These are phyloP conservation scores for Thelephora terrestris DNA, from an alignment of 1,284 basidiomycete species.

Conservation along the genomic window DNA sequence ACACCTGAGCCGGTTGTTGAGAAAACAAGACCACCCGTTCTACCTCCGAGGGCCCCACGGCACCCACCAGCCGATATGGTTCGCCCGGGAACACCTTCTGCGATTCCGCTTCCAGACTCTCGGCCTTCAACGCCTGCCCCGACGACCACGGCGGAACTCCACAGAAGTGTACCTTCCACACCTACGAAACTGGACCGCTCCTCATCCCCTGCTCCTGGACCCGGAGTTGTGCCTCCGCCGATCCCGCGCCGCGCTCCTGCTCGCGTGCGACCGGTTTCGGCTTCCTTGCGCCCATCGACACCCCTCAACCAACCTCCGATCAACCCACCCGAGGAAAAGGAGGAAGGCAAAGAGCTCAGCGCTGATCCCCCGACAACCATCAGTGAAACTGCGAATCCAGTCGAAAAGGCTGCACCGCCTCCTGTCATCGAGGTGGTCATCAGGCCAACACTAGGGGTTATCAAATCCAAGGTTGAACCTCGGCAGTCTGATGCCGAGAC, in stretches of 20 bases:
- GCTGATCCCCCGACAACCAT: too few relatives aligned
- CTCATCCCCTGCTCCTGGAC: slow-evolving; percentile 14
- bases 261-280: slow-evolving; percentile 20
- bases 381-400: too few relatives aligned
- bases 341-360: not conserved
- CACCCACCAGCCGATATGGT: slow-evolving; percentile 15
- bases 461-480: too few relatives aligned
- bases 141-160: slow-evolving; percentile 2
- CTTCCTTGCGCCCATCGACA: not conserved
- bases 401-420: too few relatives aligned
- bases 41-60: slow-evolving; percentile 19
- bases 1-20: too few relatives aligned
- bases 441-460: too few relatives aligned
- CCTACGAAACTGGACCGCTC: slow-evolving; percentile 9
- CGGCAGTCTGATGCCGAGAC: too few relatives aligned
- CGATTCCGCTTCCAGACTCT: slow-evolving; percentile 34
- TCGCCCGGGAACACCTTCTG: slow-evolving; percentile 13
- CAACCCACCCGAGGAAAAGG: not conserved
- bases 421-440: too few relatives aligned
- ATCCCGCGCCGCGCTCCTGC: slow-evolving; percentile 46
- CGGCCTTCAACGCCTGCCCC: slow-evolving; percentile 12
- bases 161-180: not conserved
- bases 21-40: not conserved
- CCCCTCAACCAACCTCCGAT: slow-evolving; percentile 1
- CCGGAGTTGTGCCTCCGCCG: slow-evolving; percentile 32